phyloP scores from a whole-genome alignment of 371 early-diverging fungal genomes.

The Rhizopus microsporus region DNA sequence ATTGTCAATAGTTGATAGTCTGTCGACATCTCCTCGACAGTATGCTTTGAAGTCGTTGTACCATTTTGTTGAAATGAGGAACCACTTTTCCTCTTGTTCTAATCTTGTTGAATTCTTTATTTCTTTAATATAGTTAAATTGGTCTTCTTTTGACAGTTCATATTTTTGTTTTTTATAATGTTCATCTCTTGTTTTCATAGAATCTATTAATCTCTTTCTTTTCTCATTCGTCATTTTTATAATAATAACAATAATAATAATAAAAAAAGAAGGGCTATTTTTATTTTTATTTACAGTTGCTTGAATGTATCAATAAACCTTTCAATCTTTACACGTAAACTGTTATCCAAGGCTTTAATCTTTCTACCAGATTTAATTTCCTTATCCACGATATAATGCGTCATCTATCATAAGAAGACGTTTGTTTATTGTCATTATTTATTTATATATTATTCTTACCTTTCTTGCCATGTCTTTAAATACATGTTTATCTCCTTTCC shows the following conservation, averaged over 20 bases:
- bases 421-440: background rate
- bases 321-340: conserved; percentile 38
- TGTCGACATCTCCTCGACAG: background rate
- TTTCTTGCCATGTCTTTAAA: conserved; percentile 45
- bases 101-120: background rate
- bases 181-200: conserved; percentile 2
- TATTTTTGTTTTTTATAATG: background rate
- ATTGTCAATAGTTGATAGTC: background rate
- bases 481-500: conserved; percentile 39
- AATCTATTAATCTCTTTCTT: conserved; percentile 1
- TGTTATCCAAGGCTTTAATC: conserved; percentile 26
- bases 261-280: background rate
- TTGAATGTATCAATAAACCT: conserved; percentile 30
- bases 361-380: conserved; percentile 35
- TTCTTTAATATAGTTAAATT: background rate
- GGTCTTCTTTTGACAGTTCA: background rate
- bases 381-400: conserved; percentile 45
- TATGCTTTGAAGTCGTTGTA: background rate
- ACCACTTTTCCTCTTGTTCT: background rate
- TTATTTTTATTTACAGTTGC: conserved; percentile 4
- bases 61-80: background rate
- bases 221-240: conserved; percentile 1
- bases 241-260: background rate
- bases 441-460: conserved; percentile 17
- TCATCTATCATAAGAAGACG: conserved; percentile 23